Conservation (phyloP, 768 basidiomycete genomes). For the Mycena albidolilacea region DNA sequence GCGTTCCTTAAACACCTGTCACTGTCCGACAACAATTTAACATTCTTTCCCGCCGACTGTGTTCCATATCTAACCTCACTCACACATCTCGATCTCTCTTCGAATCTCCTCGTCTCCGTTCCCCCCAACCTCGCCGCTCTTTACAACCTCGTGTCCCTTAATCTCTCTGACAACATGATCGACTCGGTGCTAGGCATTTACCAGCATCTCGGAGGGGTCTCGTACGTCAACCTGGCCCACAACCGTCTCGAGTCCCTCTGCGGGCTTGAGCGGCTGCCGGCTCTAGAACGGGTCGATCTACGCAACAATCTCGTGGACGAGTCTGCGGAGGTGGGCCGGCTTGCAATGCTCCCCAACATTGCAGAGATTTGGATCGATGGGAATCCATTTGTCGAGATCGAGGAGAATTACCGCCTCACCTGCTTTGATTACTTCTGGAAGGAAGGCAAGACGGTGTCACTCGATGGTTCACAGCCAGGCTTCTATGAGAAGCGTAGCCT, state of each 20-base stretch:
- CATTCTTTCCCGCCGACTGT: slow-evolving; percentile 80
- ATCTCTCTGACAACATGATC: slow-evolving; percentile 98
- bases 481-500: slow-evolving; percentile 81
- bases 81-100: slow-evolving; percentile 90
- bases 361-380: slow-evolving; percentile 86
- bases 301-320: slow-evolving; percentile 87
- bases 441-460: slow-evolving; percentile 82
- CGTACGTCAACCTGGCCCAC: slow-evolving; percentile 82
- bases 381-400: slow-evolving; percentile 84
- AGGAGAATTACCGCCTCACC: slow-evolving; percentile 80
- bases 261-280: slow-evolving; percentile 91
- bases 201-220: slow-evolving; percentile 81
- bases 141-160: slow-evolving; percentile 89
- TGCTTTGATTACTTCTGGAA: slow-evolving; percentile 90
- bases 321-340: slow-evolving; percentile 85
- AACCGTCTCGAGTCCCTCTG: slow-evolving; percentile 97
- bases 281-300: slow-evolving; percentile 89
- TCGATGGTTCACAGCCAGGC: slow-evolving; percentile 82
- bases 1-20: slow-evolving; percentile 82
- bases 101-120: slow-evolving; percentile 92
- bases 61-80: slow-evolving; percentile 80
- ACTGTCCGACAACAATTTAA: slow-evolving; percentile 85
- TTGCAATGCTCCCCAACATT: slow-evolving; percentile 86
- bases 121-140: slow-evolving; percentile 82
- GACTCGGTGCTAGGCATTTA: slow-evolving; percentile 95